Evolutionary conservation across 805 yeast genomes (phyloP).

Genomic region (Hanseniaspora osmophila): DNA sequence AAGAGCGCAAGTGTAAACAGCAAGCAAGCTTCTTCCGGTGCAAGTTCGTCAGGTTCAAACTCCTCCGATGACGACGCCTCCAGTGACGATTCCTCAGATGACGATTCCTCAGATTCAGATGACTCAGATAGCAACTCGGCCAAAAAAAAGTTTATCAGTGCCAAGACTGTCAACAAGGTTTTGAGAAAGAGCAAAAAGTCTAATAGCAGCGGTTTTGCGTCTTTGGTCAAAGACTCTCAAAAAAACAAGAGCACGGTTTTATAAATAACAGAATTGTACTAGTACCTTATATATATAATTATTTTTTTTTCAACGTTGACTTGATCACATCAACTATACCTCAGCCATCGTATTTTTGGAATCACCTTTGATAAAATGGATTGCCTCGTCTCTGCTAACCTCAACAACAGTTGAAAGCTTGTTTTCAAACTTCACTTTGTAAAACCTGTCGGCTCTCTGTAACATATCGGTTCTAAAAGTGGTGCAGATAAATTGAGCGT

Average conservation of each 20-base stretch:
- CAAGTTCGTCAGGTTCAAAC: no score
- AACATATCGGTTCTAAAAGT: slow-evolving; percentile 91
- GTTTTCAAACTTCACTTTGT: slow-evolving; percentile 73
- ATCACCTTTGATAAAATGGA: slow-evolving; percentile 64
- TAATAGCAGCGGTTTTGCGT: slow-evolving; percentile 33
- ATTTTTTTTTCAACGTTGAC: background rate
- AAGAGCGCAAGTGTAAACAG: no score
- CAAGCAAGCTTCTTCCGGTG: no score
- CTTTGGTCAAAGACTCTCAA: slow-evolving; percentile 33
- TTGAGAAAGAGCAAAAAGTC: slow-evolving; percentile 24
- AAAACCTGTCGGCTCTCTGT: slow-evolving; percentile 71
- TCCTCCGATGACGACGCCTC: slow-evolving; percentile 2
- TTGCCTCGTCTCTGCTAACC: slow-evolving; percentile 58
- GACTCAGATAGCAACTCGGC: slow-evolving; percentile 3
- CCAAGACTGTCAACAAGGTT: slow-evolving; percentile 30
- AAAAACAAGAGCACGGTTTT: slow-evolving; percentile 8
- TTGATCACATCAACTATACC: slow-evolving; percentile 6
- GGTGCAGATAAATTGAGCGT: slow-evolving; percentile 89
- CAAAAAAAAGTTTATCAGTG: slow-evolving; percentile 26
- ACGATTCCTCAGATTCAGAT: slow-evolving; percentile 11
- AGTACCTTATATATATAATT: background rate
- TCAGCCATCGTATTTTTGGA: slow-evolving; percentile 15
- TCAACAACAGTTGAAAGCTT: slow-evolving; percentile 68
- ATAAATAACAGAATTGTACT: background rate
- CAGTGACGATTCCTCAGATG: slow-evolving; percentile 8